Percentiles rank a stretch among this genome's conserved stretches.
Evolutionary conservation across 1,284 basidiomycete species (phyloP).

Genomic region (Rhodotorula sp.): DNA sequence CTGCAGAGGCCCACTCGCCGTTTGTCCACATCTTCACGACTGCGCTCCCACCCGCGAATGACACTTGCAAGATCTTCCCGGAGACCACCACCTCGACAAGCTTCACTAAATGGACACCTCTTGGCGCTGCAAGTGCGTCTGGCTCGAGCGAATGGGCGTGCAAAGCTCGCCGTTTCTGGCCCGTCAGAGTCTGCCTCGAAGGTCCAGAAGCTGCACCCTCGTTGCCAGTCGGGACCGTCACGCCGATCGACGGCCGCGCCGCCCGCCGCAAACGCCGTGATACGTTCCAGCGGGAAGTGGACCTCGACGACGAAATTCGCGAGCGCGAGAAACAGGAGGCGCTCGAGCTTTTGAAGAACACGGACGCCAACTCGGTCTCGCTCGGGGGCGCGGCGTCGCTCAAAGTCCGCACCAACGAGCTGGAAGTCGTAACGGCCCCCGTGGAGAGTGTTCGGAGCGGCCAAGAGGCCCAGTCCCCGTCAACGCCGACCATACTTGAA

Average conservation of each 20-base stretch:
- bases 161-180: conserved; percentile 35
- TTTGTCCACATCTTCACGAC: conserved; percentile 25
- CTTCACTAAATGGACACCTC: conserved; percentile 12
- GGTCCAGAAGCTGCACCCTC: not conserved
- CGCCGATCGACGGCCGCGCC: not conserved
- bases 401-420: conserved; percentile 9
- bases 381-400: not conserved
- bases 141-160: conserved; percentile 18
- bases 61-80: conserved; percentile 6
- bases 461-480: not conserved
- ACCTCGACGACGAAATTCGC: conserved; percentile 17
- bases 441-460: not conserved
- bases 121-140: not conserved
- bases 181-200: conserved; percentile 26
- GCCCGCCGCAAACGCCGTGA: conserved; percentile 15
- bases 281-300: conserved; percentile 20
- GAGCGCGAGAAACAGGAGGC: conserved; percentile 10
- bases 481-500: conserved; percentile 23
- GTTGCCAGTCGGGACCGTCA: not conserved
- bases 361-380: conserved; percentile 6
- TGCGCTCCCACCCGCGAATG: not conserved
- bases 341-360: conserved; percentile 18
- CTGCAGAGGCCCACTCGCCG: conserved; percentile 30
- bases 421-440: not conserved
- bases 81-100: not conserved